Evolutionary conservation across 495 filamentous ascomycete genomes (phyloP), one percentile per base, ranked within the genome.

Genomic region (Cercophora newfieldiana): DNA sequence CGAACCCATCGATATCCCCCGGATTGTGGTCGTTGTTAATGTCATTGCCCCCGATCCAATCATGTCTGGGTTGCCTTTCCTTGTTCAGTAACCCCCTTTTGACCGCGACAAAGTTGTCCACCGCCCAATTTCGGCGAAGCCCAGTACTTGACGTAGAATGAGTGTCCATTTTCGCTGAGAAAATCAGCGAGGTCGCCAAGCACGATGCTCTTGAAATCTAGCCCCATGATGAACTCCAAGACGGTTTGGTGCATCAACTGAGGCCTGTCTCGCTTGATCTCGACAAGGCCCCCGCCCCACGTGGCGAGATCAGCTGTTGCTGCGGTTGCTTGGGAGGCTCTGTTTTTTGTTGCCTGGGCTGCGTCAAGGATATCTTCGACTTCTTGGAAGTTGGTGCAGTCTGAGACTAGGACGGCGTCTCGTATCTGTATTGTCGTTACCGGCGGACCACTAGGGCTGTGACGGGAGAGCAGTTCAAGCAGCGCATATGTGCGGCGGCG

Each of bases 221-320:
- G 24, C 1, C 26, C 54, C 7, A 5, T 19, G 26, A 57, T 18
- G 28, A 57, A 30, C 14, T 57, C 54, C 3, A 25, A 8, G 4
- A 57, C 54, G 7, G 54, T 57, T n/a, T 57, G 54, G 24, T 57
- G 54, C 54, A 57, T 57, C 3, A 57, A n/a, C 24, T 53, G 7
- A 22, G 18, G 54, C 2, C 10, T 44, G 2, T 44, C 10, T 2
- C 1, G 26, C 37, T 44, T 44, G 24, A 31, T 19, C 24, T 29
- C 54, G 28, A 57, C 28, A 4, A 57, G 24, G 1, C 24, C 28
- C 1, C 54, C 54, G 7, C 19, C 12, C 54, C 21, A 26, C n/a
- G 22, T 18, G 2, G 2, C 7, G 22, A 57, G 8, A 10, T 31
- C 18, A 7, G 19, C 1, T 19, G 18, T 19, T 16, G 24, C 12